Conservation (phyloP, 768 basidiomycete genomes). For the Leccinum fibrillosum region DNA sequence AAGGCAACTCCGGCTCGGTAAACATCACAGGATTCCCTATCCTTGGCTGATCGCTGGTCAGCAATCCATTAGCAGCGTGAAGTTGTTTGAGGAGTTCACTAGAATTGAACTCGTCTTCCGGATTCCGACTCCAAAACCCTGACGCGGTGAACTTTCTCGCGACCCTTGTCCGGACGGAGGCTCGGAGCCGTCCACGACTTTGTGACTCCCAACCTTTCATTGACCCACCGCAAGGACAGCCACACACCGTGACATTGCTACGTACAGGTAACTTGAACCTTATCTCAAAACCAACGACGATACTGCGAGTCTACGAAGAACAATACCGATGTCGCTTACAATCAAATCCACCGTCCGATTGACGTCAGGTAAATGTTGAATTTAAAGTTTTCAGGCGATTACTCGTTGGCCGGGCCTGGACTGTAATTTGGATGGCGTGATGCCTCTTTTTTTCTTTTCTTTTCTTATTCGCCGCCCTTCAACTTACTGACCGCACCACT, state of each 20-base stretch:
- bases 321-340: constrained; percentile 23
- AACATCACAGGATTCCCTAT: neutral
- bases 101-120: neutral
- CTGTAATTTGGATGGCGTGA: neutral
- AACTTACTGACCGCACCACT: neutral
- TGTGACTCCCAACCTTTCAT: neutral
- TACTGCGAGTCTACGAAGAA: neutral
- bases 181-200: neutral
- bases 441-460: neutral
- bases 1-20: neutral
- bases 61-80: neutral
- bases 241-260: neutral
- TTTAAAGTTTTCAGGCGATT: constrained; percentile 30
- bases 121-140: neutral
- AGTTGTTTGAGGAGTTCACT: neutral
- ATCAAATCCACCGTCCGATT: constrained; percentile 32
- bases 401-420: neutral
- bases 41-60: neutral
- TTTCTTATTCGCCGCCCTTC: neutral
- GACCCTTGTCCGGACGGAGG: neutral
- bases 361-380: constrained; percentile 30
- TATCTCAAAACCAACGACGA: neutral
- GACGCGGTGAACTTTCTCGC: neutral
- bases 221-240: neutral
- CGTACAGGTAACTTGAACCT: neutral